Evolutionary conservation across 371 early-diverging fungal genomes (phyloP), one percentile per base, ranked within the genome.

Genomic region (Chytridiales sp.): DNA sequence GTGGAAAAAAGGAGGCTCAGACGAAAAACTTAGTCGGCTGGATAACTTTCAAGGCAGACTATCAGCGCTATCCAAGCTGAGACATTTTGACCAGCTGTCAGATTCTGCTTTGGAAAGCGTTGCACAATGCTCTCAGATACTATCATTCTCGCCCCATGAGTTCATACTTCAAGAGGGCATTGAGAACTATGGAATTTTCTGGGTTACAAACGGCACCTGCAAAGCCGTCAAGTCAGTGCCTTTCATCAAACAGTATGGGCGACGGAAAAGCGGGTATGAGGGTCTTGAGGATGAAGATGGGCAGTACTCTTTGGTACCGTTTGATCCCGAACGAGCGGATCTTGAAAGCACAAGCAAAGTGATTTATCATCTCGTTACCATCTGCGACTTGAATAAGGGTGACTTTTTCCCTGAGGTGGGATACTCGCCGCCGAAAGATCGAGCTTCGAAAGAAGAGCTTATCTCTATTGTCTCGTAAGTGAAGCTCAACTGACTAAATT

Each of bases 391-490:
- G n/a, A 38, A 53, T 3, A 44, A 27, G n/a, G 60, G 56, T 17
- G 65, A 65, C 42, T 56, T 54, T 31, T 65, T 65, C 41, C 65
- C 65, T 17, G 59, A 54, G 29, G 35, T 65, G 30, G 53, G 47
- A 24, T 31, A 43, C n/a, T n/a, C n/a, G n/a, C n/a, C n/a, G n/a
- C n/a, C n/a, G n/a, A n/a, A n/a, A n/a, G n/a, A n/a, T n/a, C n/a
- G n/a, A n/a, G n/a, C n/a, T n/a, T n/a, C n/a, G n/a, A n/a, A 51
- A 21, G 38, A 35, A 22, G 51, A 51, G 36, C 36, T 51, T 4
- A 51, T 51, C 36, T 51, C 51, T 13, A 5, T 34, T 13, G 36
- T 51, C 4, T 35, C 36, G 51, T 51, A 34, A 11, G 9, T 30
- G 21, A n/a, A n/a, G n/a, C n/a, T n/a, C n/a, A n/a, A n/a, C 6